phyloP scores from a whole-genome alignment of 2,329 filamentous ascomycete species.

The Aspergillus cejpii region DNA sequence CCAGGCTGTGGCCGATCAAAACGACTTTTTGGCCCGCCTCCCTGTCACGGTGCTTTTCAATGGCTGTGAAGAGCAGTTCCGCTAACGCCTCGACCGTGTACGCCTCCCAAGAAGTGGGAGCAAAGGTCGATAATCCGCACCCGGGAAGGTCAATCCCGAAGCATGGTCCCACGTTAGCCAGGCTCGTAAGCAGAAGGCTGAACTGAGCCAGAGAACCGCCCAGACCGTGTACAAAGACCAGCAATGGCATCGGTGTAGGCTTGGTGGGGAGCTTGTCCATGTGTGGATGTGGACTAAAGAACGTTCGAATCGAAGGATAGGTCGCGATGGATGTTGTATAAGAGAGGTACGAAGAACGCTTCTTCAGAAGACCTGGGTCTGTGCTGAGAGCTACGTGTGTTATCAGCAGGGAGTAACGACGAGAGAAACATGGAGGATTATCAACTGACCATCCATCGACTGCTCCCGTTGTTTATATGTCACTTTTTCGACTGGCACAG shows the following conservation, averaged over 20 bases:
- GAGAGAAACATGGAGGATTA: neutral
- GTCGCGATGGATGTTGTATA: constrained; percentile 65
- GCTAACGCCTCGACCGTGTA: constrained; percentile 71
- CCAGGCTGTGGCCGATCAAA: constrained; percentile 84
- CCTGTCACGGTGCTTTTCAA: constrained; percentile 64
- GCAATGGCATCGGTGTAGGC: constrained; percentile 67
- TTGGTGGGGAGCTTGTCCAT: constrained; percentile 69
- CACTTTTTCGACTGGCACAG: constrained; percentile 18
- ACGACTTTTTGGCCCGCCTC: constrained; percentile 64
- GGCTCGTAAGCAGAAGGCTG: constrained; percentile 67
- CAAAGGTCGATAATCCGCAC: constrained; percentile 73
- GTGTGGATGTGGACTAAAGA: constrained; percentile 75
- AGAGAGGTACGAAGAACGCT: constrained; percentile 63
- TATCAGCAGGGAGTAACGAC: constrained; percentile 10
- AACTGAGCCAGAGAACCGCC: constrained; percentile 92
- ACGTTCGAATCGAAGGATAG: constrained; percentile 73
- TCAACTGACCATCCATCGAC: constrained; percentile 26
- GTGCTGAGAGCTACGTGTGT: constrained; percentile 38
- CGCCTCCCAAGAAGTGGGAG: constrained; percentile 63
- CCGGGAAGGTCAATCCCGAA: constrained; percentile 86
- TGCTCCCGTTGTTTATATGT: constrained; percentile 23
- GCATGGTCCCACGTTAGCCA: constrained; percentile 76
- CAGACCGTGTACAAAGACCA: constrained; percentile 88
- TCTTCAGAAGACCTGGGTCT: constrained; percentile 73
- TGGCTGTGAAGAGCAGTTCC: constrained; percentile 66